Conservation (phyloP, 306 rosid species). For the Parietaria judaica region DNA sequence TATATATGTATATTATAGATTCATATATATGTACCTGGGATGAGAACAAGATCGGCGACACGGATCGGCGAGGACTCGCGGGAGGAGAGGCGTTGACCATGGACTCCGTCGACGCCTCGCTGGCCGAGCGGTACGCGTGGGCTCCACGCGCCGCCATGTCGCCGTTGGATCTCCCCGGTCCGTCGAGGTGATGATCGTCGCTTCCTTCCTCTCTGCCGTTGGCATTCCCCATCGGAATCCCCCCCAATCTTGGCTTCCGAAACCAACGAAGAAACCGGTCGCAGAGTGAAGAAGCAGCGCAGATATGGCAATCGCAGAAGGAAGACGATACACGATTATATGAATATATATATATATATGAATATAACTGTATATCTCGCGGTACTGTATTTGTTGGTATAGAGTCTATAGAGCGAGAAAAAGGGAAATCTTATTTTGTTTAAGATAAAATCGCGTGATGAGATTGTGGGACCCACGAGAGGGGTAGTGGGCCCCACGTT, state of each 20-base stretch:
- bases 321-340: no score
- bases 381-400: neutral
- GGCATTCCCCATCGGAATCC: constrained; percentile 18
- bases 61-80: constrained; percentile 54
- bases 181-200: constrained; percentile 5
- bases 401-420: neutral
- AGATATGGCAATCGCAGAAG: no score
- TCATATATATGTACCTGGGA: constrained; percentile 51
- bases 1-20: no score
- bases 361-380: neutral
- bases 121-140: constrained; percentile 27
- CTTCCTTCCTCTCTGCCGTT: constrained; percentile 24
- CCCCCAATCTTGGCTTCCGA: neutral
- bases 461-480: neutral
- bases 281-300: neutral
- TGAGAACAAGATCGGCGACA: constrained; percentile 61
- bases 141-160: constrained; percentile 26
- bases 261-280: neutral
- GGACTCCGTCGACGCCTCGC: constrained; percentile 48
- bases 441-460: neutral
- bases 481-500: neutral
- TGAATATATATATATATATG: neutral
- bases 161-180: constrained; percentile 20
- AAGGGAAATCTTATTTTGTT: neutral
- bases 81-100: constrained; percentile 68